Conservation (phyloP, 192 early-diverging fungal species). For the Entophlyctis helioformis region DNA sequence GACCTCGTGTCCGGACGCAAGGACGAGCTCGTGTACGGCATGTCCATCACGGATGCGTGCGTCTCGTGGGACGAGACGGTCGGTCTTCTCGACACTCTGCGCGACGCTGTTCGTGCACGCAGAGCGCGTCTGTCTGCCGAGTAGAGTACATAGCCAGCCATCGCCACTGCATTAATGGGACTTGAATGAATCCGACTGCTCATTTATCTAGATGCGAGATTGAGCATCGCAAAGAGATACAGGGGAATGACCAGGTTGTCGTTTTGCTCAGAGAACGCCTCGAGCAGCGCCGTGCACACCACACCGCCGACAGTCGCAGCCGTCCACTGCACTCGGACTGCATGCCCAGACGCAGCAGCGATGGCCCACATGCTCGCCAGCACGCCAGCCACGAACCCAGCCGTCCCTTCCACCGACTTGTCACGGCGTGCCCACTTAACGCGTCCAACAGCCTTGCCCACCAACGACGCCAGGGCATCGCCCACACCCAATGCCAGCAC, state of each 20-base stretch:
- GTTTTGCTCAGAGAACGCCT: constrained; percentile 85
- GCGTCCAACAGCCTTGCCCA: too few species aligned
- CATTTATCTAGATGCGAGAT: too few species aligned
- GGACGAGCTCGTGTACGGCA: constrained; percentile 65
- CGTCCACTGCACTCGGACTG: not conserved
- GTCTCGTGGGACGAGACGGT: constrained; percentile 76
- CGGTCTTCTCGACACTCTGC: constrained; percentile 41
- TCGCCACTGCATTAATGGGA: too few species aligned
- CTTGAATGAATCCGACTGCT: too few species aligned
- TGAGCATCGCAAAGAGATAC: too few species aligned
- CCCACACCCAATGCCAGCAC: constrained; percentile 83
- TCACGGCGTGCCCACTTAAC: too few species aligned
- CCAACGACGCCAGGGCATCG: constrained; percentile 75
- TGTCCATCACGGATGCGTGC: constrained; percentile 90
- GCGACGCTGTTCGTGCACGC: too few species aligned
- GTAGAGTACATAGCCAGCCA: too few species aligned
- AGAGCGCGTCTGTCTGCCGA: too few species aligned
- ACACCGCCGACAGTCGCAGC: too few species aligned
- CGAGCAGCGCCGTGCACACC: constrained; percentile 47
- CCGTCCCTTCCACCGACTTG: too few species aligned
- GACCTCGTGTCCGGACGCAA: constrained; percentile 54
- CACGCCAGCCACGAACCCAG: not conserved
- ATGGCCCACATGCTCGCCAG: not conserved
- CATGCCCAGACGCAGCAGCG: not conserved
- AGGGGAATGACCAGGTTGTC: constrained; percentile 89